Conservation (phyloP, 495 filamentous ascomycete genomes). For the Tuber umbilicatum region DNA sequence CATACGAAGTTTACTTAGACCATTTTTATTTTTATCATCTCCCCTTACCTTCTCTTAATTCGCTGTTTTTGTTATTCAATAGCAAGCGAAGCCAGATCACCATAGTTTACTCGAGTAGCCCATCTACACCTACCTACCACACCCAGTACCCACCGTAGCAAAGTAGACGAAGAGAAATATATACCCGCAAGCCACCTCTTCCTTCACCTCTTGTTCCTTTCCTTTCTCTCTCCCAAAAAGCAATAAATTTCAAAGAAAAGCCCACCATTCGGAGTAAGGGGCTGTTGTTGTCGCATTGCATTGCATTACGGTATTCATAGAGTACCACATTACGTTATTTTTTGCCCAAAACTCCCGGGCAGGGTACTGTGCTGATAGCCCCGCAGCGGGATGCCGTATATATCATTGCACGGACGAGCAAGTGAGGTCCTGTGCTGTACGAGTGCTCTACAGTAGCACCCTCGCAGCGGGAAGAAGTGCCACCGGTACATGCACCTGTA, state of each 20-base stretch:
- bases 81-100: not conserved
- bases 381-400: not conserved
- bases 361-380: not conserved
- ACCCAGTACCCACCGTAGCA: not conserved
- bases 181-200: not conserved
- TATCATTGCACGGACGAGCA: not conserved
- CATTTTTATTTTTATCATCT: not conserved
- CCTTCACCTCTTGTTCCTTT: not conserved
- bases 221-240: not conserved
- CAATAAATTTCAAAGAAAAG: not conserved
- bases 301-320: not conserved
- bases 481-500: no score
- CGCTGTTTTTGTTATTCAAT: not conserved
- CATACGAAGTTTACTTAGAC: conserved; percentile 74
- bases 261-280: not conserved
- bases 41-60: not conserved
- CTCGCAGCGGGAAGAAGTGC: no score
- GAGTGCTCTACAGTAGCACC: no score
- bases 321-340: not conserved
- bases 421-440: not conserved
- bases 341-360: not conserved
- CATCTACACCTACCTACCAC: not conserved
- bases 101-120: not conserved
- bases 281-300: not conserved
- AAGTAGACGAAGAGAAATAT: not conserved